These are phyloP conservation scores for Chytriomyces sp. DNA, from an alignment of 192 early-diverging fungal species.

Conservation along the genomic window DNA sequence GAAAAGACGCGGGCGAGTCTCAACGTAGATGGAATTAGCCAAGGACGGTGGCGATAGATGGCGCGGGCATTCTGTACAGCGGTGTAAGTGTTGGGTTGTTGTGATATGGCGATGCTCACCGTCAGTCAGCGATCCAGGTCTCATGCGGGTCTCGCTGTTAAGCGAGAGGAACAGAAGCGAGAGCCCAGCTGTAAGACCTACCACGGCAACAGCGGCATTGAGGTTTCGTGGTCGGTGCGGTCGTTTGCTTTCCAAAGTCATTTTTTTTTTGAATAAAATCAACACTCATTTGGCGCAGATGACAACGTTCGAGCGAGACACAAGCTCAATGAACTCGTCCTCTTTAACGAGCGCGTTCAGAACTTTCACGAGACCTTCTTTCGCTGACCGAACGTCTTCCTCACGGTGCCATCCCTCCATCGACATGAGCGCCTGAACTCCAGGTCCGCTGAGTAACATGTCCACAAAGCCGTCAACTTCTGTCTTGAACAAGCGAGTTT, in stretches of 20 bases:
- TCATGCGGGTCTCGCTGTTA: neutral
- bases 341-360: neutral
- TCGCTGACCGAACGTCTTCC: neutral
- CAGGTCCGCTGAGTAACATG: slow-evolving; percentile 14
- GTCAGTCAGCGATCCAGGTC: neutral
- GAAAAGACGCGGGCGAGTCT: slow-evolving; percentile 29
- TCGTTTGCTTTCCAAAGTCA: neutral
- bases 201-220: slow-evolving; percentile 4
- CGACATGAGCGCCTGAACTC: slow-evolving; percentile 6
- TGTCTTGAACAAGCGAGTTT: neutral
- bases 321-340: neutral
- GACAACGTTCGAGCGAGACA: slow-evolving; percentile 5
- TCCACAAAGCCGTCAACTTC: slow-evolving; percentile 16
- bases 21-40: slow-evolving; percentile 2
- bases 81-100: neutral
- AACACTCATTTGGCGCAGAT: neutral
- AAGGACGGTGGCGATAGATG: slow-evolving; percentile 11
- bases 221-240: neutral
- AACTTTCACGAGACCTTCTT: neutral
- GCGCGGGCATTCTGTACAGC: slow-evolving; percentile 13
- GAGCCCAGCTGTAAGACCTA: neutral
- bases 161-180: neutral
- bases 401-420: slow-evolving; percentile 17
- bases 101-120: neutral
- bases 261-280: slow-evolving; percentile 2